A percentile compares a stretch with the other conserved stretches of the same genome.
phyloP scores from a whole-genome alignment of 192 early-diverging fungal species.

The Coemansia sp. region DNA sequence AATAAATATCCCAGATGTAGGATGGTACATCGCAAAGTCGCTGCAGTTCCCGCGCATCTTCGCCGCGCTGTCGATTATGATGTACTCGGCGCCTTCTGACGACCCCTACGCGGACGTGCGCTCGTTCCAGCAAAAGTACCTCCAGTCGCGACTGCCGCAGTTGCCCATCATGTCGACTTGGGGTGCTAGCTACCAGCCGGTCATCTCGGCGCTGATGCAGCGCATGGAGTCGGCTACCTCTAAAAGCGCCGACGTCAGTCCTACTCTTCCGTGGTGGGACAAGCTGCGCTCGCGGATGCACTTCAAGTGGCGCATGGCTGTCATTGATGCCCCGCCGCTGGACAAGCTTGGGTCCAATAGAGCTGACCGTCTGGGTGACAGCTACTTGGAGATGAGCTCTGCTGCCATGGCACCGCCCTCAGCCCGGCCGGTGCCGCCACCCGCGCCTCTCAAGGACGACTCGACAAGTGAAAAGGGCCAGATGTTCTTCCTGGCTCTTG shows the following conservation, averaged over 20 bases:
- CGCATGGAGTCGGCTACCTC: slow-evolving; percentile 52
- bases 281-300: slow-evolving; percentile 55
- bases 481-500: slow-evolving; percentile 54
- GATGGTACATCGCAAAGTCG: slow-evolving; percentile 53
- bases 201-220: slow-evolving; percentile 57
- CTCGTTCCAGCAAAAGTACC: slow-evolving; percentile 14
- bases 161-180: slow-evolving; percentile 56
- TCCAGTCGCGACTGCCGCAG: slow-evolving; percentile 27
- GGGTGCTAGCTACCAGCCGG: slow-evolving; percentile 57
- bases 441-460: slow-evolving; percentile 2
- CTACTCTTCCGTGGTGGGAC: slow-evolving; percentile 59
- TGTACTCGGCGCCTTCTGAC: slow-evolving; percentile 36
- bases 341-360: background rate
- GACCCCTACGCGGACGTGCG: slow-evolving; percentile 1
- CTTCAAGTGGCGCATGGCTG: slow-evolving; percentile 46
- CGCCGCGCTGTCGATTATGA: slow-evolving; percentile 39
- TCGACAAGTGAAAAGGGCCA: slow-evolving; percentile 33
- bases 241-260: slow-evolving; percentile 55
- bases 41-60: slow-evolving; percentile 56
- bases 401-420: background rate
- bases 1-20: slow-evolving; percentile 22
- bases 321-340: slow-evolving; percentile 29
- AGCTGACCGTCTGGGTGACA: background rate
- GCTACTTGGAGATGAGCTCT: slow-evolving; percentile 4
- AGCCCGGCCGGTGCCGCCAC: background rate